Percentiles rank a stretch among this genome's conserved stretches.
Evolutionary conservation across 768 basidiomycete genomes (phyloP).

Genomic region (Boletus subparvulus): DNA sequence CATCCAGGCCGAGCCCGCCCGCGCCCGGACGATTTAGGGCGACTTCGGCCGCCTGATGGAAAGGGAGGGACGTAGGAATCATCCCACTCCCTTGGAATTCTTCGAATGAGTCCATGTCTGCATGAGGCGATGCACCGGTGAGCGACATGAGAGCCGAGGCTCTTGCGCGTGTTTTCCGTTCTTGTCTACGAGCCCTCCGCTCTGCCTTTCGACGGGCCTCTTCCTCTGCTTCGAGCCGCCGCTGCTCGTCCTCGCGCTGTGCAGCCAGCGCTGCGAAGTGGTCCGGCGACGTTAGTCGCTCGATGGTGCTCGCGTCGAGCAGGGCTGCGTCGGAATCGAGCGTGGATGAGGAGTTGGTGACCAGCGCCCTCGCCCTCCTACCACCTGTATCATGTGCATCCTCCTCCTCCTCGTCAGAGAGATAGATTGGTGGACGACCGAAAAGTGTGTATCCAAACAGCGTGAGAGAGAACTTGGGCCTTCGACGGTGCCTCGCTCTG

Average conservation of each 20-base stretch:
- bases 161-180: slow-evolving; percentile 45
- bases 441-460: slow-evolving; percentile 70
- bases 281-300: slow-evolving; percentile 48
- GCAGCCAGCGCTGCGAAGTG: slow-evolving; percentile 30
- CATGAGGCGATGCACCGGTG: slow-evolving; percentile 24
- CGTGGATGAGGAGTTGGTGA: slow-evolving; percentile 39
- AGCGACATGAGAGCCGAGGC: slow-evolving; percentile 33
- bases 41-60: background rate
- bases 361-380: slow-evolving; percentile 24
- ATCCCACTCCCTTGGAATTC: slow-evolving; percentile 60
- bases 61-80: background rate
- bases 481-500: slow-evolving; percentile 35
- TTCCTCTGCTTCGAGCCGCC: slow-evolving; percentile 34
- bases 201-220: slow-evolving; percentile 48
- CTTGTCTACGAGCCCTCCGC: slow-evolving; percentile 43
- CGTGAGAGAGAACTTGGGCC: slow-evolving; percentile 42
- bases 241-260: slow-evolving; percentile 31
- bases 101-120: slow-evolving; percentile 49
- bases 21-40: slow-evolving; percentile 6
- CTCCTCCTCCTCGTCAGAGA: slow-evolving; percentile 54
- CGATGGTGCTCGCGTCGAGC: no score
- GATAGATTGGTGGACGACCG: slow-evolving; percentile 58
- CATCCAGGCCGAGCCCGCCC: slow-evolving; percentile 1
- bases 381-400: slow-evolving; percentile 6
- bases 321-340: slow-evolving; percentile 71